phyloP scores from a whole-genome alignment of 2,329 filamentous ascomycete species.

The Rhexocercosporidium sp. region DNA sequence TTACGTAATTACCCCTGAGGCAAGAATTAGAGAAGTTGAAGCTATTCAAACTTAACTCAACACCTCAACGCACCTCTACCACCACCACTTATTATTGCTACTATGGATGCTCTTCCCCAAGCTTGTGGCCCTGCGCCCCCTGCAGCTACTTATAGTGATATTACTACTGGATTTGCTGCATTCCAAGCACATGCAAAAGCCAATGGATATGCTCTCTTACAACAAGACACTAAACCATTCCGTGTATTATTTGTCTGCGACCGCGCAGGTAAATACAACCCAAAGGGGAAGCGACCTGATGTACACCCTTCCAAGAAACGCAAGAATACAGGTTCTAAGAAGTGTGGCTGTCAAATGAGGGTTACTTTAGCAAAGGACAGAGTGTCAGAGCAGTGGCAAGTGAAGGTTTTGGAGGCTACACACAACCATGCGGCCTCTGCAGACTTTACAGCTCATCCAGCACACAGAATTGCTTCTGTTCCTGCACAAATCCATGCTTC shows the following conservation, averaged over 20 bases:
- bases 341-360: neutral
- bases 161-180: neutral
- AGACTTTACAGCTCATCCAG: neutral
- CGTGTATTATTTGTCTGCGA: too few relatives aligned
- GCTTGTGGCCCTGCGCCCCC: neutral
- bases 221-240: neutral
- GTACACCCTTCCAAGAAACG: neutral
- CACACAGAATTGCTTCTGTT: too few relatives aligned
- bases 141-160: neutral
- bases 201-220: neutral
- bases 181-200: neutral
- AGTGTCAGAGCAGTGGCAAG: neutral
- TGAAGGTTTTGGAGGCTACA: neutral
- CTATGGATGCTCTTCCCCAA: too few relatives aligned
- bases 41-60: too few relatives aligned
- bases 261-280: neutral
- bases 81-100: too few relatives aligned
- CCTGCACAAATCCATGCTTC: neutral
- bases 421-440: neutral
- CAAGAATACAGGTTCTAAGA: neutral
- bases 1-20: too few relatives aligned
- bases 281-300: neutral
- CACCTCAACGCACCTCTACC: too few relatives aligned
- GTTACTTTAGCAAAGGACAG: neutral
- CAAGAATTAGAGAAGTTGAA: too few relatives aligned